Percentiles rank a stretch among this genome's conserved stretches.
Conservation (phyloP, 2,329 filamentous ascomycete species). For the Exophiala oligosperma region DNA sequence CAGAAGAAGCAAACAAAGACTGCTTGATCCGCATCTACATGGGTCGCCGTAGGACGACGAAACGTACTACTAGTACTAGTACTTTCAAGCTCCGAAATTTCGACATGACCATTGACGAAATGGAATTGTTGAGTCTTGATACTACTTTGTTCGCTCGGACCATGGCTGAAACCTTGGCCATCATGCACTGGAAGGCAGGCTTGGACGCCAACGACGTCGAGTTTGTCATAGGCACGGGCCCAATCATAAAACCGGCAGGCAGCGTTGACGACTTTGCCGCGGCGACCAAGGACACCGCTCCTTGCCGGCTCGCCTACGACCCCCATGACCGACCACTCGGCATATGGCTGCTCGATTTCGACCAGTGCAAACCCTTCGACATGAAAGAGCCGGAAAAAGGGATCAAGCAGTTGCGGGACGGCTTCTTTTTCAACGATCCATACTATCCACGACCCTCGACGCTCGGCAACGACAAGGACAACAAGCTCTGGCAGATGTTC, state of each 20-base stretch:
- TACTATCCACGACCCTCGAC: slow-evolving; percentile 48
- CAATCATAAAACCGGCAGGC: background rate
- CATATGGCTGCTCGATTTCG: slow-evolving; percentile 53
- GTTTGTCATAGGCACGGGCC: slow-evolving; percentile 49
- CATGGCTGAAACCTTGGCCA: slow-evolving; percentile 54
- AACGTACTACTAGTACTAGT: background rate
- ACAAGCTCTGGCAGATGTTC: slow-evolving; percentile 32
- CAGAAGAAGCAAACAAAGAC: slow-evolving; percentile 39
- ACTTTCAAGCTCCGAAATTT: slow-evolving; percentile 12
- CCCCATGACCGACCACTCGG: slow-evolving; percentile 29
- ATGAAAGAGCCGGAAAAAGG: slow-evolving; percentile 40
- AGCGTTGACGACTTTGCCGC: slow-evolving; percentile 3
- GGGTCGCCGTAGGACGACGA: slow-evolving; percentile 33
- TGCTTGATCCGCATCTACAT: slow-evolving; percentile 55
- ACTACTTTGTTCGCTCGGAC: slow-evolving; percentile 38
- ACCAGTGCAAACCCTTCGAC: slow-evolving; percentile 40
- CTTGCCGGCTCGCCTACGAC: too few relatives aligned
- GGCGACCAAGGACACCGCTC: background rate
- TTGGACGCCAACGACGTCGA: slow-evolving; percentile 58
- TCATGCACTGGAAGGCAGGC: slow-evolving; percentile 50
- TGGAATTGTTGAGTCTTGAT: slow-evolving; percentile 44
- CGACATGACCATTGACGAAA: slow-evolving; percentile 41
- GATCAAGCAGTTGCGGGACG: slow-evolving; percentile 42
- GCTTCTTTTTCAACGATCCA: slow-evolving; percentile 54
- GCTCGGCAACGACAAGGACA: slow-evolving; percentile 4